phyloP scores from a whole-genome alignment of 768 basidiomycete genomes.

The Xanthoconium stramineum region DNA sequence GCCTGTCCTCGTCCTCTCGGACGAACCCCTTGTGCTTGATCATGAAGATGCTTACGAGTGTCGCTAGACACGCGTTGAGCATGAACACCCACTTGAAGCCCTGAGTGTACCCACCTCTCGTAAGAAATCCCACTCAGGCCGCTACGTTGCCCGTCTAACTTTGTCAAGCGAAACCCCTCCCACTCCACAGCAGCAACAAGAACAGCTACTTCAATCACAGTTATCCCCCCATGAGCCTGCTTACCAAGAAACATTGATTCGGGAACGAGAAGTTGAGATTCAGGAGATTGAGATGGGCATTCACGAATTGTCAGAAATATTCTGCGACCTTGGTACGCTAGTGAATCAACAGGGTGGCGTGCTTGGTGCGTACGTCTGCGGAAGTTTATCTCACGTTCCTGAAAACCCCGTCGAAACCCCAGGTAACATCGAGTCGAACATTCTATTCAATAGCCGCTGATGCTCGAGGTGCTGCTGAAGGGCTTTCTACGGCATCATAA shows the following conservation, averaged over 20 bases:
- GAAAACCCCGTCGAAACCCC: not conserved
- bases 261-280: conserved; percentile 90
- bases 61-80: not conserved
- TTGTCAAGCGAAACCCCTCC: conserved; percentile 35
- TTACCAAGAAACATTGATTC: conserved; percentile 83
- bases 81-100: not conserved
- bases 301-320: conserved; percentile 93
- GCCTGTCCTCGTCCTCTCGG: not conserved
- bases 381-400: not conserved
- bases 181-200: conserved; percentile 62
- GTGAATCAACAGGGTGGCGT: conserved; percentile 91
- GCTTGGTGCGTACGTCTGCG: conserved; percentile 63
- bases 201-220: conserved; percentile 63
- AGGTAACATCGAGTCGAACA: conserved; percentile 97
- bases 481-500: conserved; percentile 84
- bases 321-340: conserved; percentile 91
- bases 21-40: not conserved
- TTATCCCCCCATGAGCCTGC: conserved; percentile 91
- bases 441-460: conserved; percentile 83
- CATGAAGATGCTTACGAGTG: not conserved
- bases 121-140: not conserved
- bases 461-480: conserved; percentile 78
- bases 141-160: not conserved
- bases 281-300: conserved; percentile 96
- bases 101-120: conserved; percentile 21